phyloP scores from a whole-genome alignment of 306 rosid species.

The Morella rubra region DNA sequence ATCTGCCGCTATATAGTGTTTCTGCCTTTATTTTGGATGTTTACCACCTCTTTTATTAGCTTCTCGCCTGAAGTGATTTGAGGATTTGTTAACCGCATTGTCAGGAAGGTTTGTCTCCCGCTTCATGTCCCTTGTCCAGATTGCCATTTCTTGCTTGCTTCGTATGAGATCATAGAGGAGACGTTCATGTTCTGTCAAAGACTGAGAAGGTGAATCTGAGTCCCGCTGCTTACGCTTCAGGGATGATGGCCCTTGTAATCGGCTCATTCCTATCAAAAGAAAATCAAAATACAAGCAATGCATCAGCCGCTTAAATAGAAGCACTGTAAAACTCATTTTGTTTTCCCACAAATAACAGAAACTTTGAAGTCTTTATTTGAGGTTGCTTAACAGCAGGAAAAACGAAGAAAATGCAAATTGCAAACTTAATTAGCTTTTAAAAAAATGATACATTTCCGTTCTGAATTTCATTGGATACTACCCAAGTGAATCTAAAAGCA shows the following conservation, averaged over 20 bases:
- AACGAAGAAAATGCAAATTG: background rate
- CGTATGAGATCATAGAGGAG: slow-evolving; percentile 45
- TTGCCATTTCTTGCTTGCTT: slow-evolving; percentile 57
- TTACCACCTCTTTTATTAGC: slow-evolving; percentile 61
- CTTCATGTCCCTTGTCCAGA: slow-evolving; percentile 60
- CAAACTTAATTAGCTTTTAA: background rate
- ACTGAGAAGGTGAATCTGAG: slow-evolving; percentile 18
- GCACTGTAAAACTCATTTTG: background rate
- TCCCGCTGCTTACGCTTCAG: slow-evolving; percentile 59
- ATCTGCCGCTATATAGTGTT: slow-evolving; percentile 68
- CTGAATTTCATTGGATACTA: too few species aligned
- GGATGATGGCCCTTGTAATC: slow-evolving; percentile 39
- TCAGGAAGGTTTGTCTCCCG: slow-evolving; percentile 48
- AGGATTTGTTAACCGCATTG: slow-evolving; percentile 42
- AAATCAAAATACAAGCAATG: slow-evolving; percentile 1
- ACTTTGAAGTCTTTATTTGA: background rate
- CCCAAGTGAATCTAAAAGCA: too few species aligned
- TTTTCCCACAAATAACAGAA: background rate
- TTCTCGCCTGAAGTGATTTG: slow-evolving; percentile 52
- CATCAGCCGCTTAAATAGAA: background rate
- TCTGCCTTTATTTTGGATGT: slow-evolving; percentile 56
- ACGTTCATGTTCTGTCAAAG: slow-evolving; percentile 50
- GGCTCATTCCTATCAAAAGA: slow-evolving; percentile 45
- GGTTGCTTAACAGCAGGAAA: background rate
- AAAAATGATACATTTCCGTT: too few species aligned